Evolutionary conservation across 2,329 filamentous ascomycete species (phyloP).

Genomic region (Aspergillus bombycis): DNA sequence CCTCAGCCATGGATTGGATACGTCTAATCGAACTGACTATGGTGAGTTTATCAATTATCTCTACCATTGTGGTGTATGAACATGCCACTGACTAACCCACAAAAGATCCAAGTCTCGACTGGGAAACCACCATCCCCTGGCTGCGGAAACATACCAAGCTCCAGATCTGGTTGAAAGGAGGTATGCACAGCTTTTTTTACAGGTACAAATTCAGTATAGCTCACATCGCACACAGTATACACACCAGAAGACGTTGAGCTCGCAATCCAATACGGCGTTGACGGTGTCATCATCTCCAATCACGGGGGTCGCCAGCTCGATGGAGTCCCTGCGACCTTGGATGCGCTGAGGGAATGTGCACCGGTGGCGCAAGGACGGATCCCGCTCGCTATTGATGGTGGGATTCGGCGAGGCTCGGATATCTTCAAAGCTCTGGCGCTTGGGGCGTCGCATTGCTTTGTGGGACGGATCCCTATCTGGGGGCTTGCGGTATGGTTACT

Average conservation of each 20-base stretch:
- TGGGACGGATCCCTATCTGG: constrained; percentile 39
- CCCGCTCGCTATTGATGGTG: constrained; percentile 37
- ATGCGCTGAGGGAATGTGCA: constrained; percentile 35
- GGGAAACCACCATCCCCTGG: constrained; percentile 56
- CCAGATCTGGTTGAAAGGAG: constrained; percentile 42
- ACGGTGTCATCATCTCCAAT: constrained; percentile 44
- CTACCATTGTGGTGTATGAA: background rate
- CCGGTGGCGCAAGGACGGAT: constrained; percentile 35
- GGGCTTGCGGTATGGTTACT: constrained; percentile 31
- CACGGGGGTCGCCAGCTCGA: constrained; percentile 45
- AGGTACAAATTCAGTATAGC: constrained; percentile 15
- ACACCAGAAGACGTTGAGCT: constrained; percentile 41
- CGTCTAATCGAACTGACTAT: constrained; percentile 30
- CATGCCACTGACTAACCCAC: background rate
- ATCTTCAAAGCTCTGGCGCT: constrained; percentile 43
- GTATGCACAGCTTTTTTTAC: constrained; percentile 13
- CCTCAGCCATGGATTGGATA: constrained; percentile 29
- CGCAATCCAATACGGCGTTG: constrained; percentile 37
- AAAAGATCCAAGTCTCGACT: constrained; percentile 48
- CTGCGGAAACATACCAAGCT: constrained; percentile 52
- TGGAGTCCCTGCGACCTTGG: constrained; percentile 42
- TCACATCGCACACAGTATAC: constrained; percentile 21
- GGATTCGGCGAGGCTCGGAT: constrained; percentile 39
- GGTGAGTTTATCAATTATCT: constrained; percentile 20
- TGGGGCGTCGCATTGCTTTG: constrained; percentile 36